Percentiles rank a stretch among this genome's conserved stretches.
These are phyloP conservation scores for Waltergamsia citrina DNA, from an alignment of 2,329 filamentous ascomycete species.

Conservation along the genomic window DNA sequence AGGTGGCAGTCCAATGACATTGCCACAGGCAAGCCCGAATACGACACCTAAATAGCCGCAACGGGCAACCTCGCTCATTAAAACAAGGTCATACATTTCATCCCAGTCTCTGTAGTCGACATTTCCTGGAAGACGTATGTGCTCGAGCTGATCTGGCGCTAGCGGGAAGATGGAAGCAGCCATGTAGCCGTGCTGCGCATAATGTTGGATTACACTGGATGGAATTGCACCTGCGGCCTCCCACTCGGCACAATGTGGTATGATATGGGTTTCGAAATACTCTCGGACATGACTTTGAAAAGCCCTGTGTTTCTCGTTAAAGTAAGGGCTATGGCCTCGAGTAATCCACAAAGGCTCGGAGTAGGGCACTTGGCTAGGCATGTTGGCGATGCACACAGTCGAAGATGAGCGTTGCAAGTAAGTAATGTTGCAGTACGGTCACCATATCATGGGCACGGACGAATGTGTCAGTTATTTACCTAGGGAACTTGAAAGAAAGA, in stretches of 20 bases:
- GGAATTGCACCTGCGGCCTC: neutral
- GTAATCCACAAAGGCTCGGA: neutral
- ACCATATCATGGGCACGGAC: too few species aligned
- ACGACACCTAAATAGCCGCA: constrained; percentile 43
- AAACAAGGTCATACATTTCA: constrained; percentile 46
- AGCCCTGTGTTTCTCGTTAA: neutral
- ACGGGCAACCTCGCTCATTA: constrained; percentile 44
- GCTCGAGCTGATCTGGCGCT: neutral
- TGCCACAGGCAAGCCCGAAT: constrained; percentile 49
- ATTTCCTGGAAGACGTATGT: neutral
- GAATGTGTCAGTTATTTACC: too few species aligned
- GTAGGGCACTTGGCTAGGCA: too few species aligned
- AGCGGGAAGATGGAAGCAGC: constrained; percentile 4
- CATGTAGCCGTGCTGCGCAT: constrained; percentile 2
- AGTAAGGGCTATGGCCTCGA: neutral
- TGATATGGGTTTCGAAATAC: neutral
- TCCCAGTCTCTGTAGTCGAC: constrained; percentile 39
- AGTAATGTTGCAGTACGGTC: too few species aligned
- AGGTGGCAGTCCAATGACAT: constrained; percentile 67
- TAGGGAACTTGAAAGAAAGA: too few species aligned
- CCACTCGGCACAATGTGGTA: neutral
- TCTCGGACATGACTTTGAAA: neutral
- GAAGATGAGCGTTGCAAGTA: too few species aligned
- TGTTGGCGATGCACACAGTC: too few species aligned
- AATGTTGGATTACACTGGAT: neutral